Evolutionary conservation across 352 stramenopile species (phyloP), one percentile per base, ranked within the genome.

Genomic region (Phytophthora ohioensis): DNA sequence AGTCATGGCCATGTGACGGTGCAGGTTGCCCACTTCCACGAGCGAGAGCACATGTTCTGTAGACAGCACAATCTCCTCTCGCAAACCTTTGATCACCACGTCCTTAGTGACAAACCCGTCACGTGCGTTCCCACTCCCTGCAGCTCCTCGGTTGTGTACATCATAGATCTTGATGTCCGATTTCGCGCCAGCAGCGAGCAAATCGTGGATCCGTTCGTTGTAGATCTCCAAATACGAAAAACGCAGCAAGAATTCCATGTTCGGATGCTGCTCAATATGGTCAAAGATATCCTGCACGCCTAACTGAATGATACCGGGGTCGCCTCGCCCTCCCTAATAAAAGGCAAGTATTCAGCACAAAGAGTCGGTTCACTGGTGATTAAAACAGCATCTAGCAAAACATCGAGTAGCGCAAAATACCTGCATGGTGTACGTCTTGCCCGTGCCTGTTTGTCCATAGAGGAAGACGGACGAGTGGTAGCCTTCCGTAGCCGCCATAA

Each of bases 191-290:
- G 78, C 76, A 3, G 86, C 87, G 8, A 99, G 80, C n/a, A 99
- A 78, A 75, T 99, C 97, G 69, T 97, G 98, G 21, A 99, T 91
- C 39, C 98, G 84, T 62, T 99, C 98, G 70, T 99, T 99, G 86
- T 99, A 99, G 67, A 99, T 98, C 79, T 99, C 97, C 27, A 99
- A 81, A 75, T 98, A 99, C 58, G 92, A 98, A 78, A 99, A 90
- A 3, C 85, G 82, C 48, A 93, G 49, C 45, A 93, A 74, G 47
- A 91, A 92, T 53, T 92, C 84, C 62, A 84, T 80, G 27, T 81
- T 81, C 12, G 72, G 61, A 51, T 85, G 81, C 17, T 71, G 64
- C 35, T 80, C 75, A 55, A 98, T 91, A 63, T 93, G 85, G 31
- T 80, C 72, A 71, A 98, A 98, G 59, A 95, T 93, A 65, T 97